Conservation (phyloP, 2,329 filamentous ascomycete species). For the Sarocladium kiliense region DNA sequence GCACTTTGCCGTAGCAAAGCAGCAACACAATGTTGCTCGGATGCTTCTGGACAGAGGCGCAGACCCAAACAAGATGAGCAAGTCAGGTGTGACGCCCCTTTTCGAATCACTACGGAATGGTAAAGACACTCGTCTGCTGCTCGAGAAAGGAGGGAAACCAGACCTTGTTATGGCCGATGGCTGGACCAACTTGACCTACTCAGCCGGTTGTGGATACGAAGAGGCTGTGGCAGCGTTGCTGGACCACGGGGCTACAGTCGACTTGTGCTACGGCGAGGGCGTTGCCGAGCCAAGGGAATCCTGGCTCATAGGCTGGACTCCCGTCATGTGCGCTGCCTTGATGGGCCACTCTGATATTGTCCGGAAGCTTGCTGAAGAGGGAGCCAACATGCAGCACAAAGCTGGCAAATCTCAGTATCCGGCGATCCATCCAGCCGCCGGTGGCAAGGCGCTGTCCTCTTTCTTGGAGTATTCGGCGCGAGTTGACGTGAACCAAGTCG, state of each 20-base stretch:
- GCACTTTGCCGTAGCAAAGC: background rate
- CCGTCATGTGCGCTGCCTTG: constrained; percentile 8
- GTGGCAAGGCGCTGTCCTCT: background rate
- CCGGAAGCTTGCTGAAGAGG: constrained; percentile 10
- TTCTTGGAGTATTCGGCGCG: constrained; percentile 11
- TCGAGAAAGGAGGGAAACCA: constrained; percentile 12
- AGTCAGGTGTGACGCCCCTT: constrained; percentile 2
- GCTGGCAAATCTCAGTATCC: background rate
- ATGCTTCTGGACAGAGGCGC: constrained; percentile 13
- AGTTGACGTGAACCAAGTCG: constrained; percentile 10
- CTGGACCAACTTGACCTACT: constrained; percentile 11
- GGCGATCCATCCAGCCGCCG: constrained; percentile 8
- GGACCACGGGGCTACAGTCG: constrained; percentile 7
- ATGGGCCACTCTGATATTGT: background rate
- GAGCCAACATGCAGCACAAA: constrained; percentile 9
- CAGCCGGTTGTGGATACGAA: constrained; percentile 10
- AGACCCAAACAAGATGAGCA: constrained; percentile 13
- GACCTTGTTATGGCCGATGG: constrained; percentile 6
- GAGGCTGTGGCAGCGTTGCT: constrained; percentile 9
- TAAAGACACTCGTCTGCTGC: constrained; percentile 3
- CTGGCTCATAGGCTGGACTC: constrained; percentile 9
- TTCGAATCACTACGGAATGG: constrained; percentile 8
- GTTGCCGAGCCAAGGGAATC: background rate
- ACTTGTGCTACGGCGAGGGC: constrained; percentile 7
- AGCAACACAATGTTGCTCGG: constrained; percentile 10